Percentiles rank a stretch among this genome's conserved stretches.
These are phyloP conservation scores for Aegle marmelos DNA, from an alignment of 345 rosid genomes.

Conservation along the genomic window DNA sequence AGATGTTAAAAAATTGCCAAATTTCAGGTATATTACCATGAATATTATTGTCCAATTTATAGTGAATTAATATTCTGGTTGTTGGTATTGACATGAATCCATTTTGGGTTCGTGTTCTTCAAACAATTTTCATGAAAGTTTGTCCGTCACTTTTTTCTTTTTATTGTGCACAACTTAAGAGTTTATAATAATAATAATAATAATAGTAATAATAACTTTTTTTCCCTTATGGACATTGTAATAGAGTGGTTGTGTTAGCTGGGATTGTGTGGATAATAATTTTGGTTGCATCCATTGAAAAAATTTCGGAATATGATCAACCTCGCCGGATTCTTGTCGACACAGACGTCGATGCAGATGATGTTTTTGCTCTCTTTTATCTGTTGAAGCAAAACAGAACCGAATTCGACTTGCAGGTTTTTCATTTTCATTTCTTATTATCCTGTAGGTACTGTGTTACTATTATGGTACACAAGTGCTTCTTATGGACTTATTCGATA, in stretches of 20 bases:
- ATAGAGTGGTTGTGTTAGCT: background rate
- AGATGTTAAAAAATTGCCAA: background rate
- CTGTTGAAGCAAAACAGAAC: conserved; percentile 26
- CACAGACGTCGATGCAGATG: conserved; percentile 28
- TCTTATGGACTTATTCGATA: background rate
- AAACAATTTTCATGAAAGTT: background rate
- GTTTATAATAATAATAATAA: too few species aligned
- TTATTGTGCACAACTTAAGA: too few species aligned
- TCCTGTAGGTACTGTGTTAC: background rate
- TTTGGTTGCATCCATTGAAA: background rate
- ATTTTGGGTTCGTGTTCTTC: background rate
- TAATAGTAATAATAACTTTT: too few species aligned
- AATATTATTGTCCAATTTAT: background rate
- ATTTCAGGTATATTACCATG: background rate
- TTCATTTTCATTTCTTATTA: background rate
- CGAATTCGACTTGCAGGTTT: conserved; percentile 13
- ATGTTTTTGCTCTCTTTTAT: conserved; percentile 29
- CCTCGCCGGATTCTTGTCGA: conserved; percentile 27
- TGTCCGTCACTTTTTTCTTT: background rate
- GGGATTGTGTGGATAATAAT: background rate
- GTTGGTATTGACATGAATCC: background rate
- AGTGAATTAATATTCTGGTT: background rate
- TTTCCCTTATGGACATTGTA: background rate
- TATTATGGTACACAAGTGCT: background rate
- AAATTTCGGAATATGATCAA: background rate